phyloP scores from a whole-genome alignment of 163 green algal species.

The Prototheca wickerhamii region DNA sequence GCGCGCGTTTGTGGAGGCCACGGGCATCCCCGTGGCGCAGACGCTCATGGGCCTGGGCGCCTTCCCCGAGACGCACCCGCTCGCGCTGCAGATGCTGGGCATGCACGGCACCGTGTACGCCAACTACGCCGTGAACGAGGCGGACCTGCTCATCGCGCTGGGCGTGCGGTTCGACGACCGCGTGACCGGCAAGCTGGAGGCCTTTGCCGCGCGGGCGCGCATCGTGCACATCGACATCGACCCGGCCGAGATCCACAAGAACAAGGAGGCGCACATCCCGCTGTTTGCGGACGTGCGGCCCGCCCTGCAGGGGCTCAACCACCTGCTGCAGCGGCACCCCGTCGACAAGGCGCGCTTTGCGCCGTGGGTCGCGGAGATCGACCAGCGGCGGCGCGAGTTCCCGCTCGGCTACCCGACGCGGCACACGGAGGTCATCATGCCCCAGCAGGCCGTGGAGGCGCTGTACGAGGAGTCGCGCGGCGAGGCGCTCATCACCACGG shows the following conservation, averaged over 20 bases:
- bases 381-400: slow-evolving; percentile 57
- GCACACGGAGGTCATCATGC: slow-evolving; percentile 83
- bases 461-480: slow-evolving; percentile 89
- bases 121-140: slow-evolving; percentile 93
- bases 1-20: slow-evolving; percentile 66
- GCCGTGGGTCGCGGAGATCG: slow-evolving; percentile 59
- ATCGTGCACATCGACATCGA: slow-evolving; percentile 99
- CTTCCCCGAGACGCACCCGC: slow-evolving; percentile 51
- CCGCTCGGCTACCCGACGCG: slow-evolving; percentile 71
- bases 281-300: slow-evolving; percentile 73
- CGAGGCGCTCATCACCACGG: slow-evolving; percentile 92
- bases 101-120: slow-evolving; percentile 98
- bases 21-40: slow-evolving; percentile 77
- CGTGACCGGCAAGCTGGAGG: slow-evolving; percentile 96
- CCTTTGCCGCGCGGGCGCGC: slow-evolving; percentile 77
- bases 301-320: slow-evolving; percentile 76
- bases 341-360: slow-evolving; percentile 34
- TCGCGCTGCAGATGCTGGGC: slow-evolving; percentile 85
- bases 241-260: slow-evolving; percentile 98
- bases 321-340: slow-evolving; percentile 47
- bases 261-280: slow-evolving; percentile 89
- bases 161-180: slow-evolving; percentile 98
- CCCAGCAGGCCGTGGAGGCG: slow-evolving; percentile 86
- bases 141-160: slow-evolving; percentile 90
- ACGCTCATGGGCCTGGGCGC: slow-evolving; percentile 95